Evolutionary conservation across 2,329 filamentous ascomycete species (phyloP).

Genomic region (Neonectria sp.): DNA sequence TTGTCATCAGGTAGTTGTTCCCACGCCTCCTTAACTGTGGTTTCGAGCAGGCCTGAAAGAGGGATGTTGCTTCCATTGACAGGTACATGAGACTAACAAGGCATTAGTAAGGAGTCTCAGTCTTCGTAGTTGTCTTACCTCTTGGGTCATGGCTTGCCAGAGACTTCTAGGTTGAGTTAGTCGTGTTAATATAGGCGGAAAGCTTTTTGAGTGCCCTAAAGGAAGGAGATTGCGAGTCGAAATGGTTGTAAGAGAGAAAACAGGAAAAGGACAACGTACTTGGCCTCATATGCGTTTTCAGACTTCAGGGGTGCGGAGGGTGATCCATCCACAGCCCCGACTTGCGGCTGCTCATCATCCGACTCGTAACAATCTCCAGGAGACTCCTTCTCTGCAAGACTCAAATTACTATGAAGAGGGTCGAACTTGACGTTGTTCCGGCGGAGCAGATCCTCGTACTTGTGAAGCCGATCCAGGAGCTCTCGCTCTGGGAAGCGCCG

Average conservation of each 20-base stretch:
- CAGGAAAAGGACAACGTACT: constrained; percentile 25
- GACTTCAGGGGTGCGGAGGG: constrained; percentile 17
- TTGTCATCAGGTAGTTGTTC: constrained; percentile 59
- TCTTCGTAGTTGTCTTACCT: constrained; percentile 49
- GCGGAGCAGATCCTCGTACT: constrained; percentile 71
- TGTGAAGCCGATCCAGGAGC: constrained; percentile 68
- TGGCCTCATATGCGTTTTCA: constrained; percentile 29
- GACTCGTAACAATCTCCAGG: constrained; percentile 12
- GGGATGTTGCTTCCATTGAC: not conserved
- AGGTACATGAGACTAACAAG: constrained; percentile 26
- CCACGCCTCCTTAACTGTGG: constrained; percentile 61
- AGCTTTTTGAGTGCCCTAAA: not conserved
- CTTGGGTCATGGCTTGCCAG: constrained; percentile 62
- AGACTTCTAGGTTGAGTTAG: constrained; percentile 56
- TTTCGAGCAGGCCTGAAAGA: constrained; percentile 17
- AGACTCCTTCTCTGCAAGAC: constrained; percentile 6
- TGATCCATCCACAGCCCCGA: not conserved
- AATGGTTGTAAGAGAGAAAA: not conserved
- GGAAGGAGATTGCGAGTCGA: not conserved
- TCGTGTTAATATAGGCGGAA: not conserved
- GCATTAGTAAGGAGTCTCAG: not conserved
- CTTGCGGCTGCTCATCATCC: constrained; percentile 25
- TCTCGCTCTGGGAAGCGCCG: constrained; percentile 70
- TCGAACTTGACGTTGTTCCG: constrained; percentile 71
- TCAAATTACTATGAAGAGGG: constrained; percentile 50